Evolutionary conservation across 305 asterid species (phyloP).

Genomic region (Fraxinus sp.): DNA sequence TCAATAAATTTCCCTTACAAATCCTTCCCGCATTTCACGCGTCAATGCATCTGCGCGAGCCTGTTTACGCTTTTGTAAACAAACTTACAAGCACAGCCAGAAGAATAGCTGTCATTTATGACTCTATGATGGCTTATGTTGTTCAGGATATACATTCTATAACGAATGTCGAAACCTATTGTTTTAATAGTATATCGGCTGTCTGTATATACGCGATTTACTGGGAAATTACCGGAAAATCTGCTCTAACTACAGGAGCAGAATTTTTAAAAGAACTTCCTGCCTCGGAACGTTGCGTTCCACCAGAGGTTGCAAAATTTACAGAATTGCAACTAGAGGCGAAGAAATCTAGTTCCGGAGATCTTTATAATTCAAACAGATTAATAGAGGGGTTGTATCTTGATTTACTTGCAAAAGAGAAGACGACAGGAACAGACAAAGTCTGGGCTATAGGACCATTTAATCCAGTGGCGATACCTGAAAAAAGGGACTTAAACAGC

Average conservation of each 20-base stretch:
- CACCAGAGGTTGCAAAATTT: constrained; percentile 5
- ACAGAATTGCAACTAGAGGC: neutral
- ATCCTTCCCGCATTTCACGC: constrained; percentile 36
- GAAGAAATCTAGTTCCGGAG: constrained; percentile 11
- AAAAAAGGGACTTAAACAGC: neutral
- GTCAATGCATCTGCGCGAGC: constrained; percentile 38
- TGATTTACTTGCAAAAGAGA: neutral
- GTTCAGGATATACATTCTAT: constrained; percentile 43
- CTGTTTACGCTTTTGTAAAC: constrained; percentile 25
- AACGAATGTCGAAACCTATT: constrained; percentile 45
- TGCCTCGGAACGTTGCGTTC: neutral
- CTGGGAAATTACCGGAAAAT: constrained; percentile 36
- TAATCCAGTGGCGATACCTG: constrained; percentile 32
- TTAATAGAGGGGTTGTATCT: constrained; percentile 26
- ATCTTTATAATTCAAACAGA: constrained; percentile 31
- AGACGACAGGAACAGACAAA: constrained; percentile 12
- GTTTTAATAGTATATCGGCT: constrained; percentile 45
- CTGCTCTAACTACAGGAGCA: constrained; percentile 7
- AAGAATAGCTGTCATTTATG: constrained; percentile 41
- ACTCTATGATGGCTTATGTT: constrained; percentile 47
- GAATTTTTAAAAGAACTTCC: neutral
- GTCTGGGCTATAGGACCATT: constrained; percentile 65
- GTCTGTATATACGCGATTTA: constrained; percentile 7
- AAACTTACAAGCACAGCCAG: constrained; percentile 12
- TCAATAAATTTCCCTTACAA: constrained; percentile 44